A percentile compares a stretch with the other conserved stretches of the same genome.
Evolutionary conservation across 306 rosid species (phyloP).

Genomic region (Hippophae tibetana): DNA sequence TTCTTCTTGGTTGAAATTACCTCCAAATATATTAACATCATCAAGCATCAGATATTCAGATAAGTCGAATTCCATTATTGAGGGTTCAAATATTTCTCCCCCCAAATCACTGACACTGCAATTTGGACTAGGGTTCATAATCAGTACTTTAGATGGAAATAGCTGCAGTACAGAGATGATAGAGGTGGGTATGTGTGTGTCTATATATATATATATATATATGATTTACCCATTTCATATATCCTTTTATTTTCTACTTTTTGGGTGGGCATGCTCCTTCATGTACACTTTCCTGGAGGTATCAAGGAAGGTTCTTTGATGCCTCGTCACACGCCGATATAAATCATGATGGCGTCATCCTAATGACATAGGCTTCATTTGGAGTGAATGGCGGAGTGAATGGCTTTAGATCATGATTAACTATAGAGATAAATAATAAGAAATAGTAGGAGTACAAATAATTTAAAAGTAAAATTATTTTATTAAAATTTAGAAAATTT

Average conservation of each 20-base stretch:
- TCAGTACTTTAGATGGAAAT: constrained; percentile 20
- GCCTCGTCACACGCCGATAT: too few species aligned
- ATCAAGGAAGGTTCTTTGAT: constrained; percentile 27
- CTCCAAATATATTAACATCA: constrained; percentile 18
- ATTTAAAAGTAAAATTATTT: too few species aligned
- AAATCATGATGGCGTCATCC: too few species aligned
- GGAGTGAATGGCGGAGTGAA: too few species aligned
- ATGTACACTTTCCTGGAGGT: constrained; percentile 23
- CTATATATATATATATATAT: constrained; percentile 10
- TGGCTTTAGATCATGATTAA: too few species aligned
- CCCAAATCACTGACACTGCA: constrained; percentile 1
- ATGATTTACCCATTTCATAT: neutral
- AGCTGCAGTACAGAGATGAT: neutral
- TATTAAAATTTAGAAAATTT: too few species aligned
- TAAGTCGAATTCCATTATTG: constrained; percentile 22
- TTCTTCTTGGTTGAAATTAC: neutral
- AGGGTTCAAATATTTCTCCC: neutral
- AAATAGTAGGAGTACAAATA: too few species aligned
- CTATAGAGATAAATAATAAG: too few species aligned
- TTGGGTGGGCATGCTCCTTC: constrained; percentile 20
- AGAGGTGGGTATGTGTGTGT: neutral
- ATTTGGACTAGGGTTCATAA: constrained; percentile 26
- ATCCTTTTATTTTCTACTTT: neutral
- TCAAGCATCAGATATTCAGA: constrained; percentile 37
- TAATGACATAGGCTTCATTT: too few species aligned